Evolutionary conservation across 495 filamentous ascomycete genomes (phyloP), one percentile per base, ranked within the genome.

Genomic region (Aspergillus homomorphus): DNA sequence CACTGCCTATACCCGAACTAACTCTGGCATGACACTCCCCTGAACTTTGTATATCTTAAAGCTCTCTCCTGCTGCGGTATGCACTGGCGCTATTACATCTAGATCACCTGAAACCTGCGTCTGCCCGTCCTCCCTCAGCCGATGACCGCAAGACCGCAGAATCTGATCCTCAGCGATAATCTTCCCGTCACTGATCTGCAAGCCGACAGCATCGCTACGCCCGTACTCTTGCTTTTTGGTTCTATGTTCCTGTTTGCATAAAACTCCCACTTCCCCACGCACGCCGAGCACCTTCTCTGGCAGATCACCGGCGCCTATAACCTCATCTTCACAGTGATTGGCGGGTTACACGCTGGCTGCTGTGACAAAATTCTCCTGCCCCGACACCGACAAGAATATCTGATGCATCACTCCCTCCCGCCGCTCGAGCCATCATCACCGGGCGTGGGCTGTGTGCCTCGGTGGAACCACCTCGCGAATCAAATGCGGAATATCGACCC

Each of bases 181-280:
- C 54, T 65, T 51, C 46, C 42, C n/a, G 20, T 21, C 3, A 41
- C 50, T 3, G 62, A 66, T 33, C 33, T 10, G 8, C 8, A 28
- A 9, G 62, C 59, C 2, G 62, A 62, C 30, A 18, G 50, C 1
- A 53, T 73, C 23, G 43, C 28, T 16, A 45, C 59, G 5, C 61
- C 66, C 1, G 49, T 28, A 6, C 48, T 62, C 0, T 14, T 70
- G 0, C 14, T 64, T 1, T 70, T 69, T 28, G 51, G 57, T 14
- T 60, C 53, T n/a, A 56, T 73, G 16, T 72, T 69, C 38, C 24
- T 74, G 42, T 24, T 66, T n/a, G 65, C 60, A 0, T 76, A 72
- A 72, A 59, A 68, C 42, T 66, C 51, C 15, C 15, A 45, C 0
- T 76, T 74, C 48, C 60, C 66, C 0, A 56, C 72, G 0, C 9